Conservation (phyloP, 805 yeast species). For the Dipodascus albidus region DNA sequence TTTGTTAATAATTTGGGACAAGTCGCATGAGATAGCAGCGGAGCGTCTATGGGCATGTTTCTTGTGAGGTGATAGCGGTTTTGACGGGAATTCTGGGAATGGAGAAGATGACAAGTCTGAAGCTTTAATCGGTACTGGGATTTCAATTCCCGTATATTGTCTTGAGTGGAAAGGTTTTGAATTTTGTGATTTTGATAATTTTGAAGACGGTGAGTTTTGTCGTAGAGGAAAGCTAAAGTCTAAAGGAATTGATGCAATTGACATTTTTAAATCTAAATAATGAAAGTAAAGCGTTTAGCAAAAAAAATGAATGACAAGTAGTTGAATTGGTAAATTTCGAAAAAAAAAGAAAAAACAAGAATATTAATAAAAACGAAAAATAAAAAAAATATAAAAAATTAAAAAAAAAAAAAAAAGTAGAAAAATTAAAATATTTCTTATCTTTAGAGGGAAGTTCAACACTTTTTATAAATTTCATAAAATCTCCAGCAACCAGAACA, state of each 20-base stretch:
- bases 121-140: neutral
- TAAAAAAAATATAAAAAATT: too few relatives aligned
- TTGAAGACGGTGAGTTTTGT: neutral
- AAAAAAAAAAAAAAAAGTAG: neutral
- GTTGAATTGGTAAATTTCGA: too few relatives aligned
- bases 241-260: neutral
- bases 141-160: neutral
- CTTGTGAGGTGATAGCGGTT: slow-evolving; percentile 6
- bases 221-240: neutral
- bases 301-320: too few relatives aligned
- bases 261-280: too few relatives aligned
- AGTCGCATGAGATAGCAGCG: slow-evolving; percentile 82
- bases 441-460: neutral
- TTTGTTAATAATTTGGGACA: slow-evolving; percentile 17
- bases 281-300: too few relatives aligned
- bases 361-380: too few relatives aligned
- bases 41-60: slow-evolving; percentile 72
- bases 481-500: neutral
- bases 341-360: too few relatives aligned
- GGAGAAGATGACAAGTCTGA: neutral
- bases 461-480: neutral
- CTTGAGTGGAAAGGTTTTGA: neutral
- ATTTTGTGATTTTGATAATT: neutral
- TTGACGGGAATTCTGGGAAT: neutral
- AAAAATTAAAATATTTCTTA: too few relatives aligned